Evolutionary conservation across 345 rosid species (phyloP), one percentile per base, ranked within the genome.

Genomic region (Pistacia vera): DNA sequence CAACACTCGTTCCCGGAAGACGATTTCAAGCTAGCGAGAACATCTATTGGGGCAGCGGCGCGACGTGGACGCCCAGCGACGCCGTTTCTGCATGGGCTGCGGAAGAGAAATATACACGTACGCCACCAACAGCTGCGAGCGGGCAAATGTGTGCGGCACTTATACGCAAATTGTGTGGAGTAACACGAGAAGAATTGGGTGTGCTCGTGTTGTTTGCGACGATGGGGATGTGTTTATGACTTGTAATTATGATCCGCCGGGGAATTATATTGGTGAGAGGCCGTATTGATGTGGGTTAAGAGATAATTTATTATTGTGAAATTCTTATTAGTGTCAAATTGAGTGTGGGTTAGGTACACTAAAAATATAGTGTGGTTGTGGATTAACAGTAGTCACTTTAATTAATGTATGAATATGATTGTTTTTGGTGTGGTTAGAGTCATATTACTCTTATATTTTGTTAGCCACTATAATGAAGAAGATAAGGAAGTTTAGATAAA

Each of bases 111-210:
- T 90, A 84, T 57, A 93, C 49, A 55, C 80, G 51, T 93, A 95
- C 55, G 76, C 59, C 2, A 73, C 82, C 11, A 93, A 93, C 78
- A 11, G 82, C 25, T 95, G 98, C 70, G 77, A 75, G 73, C 66
- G 93, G 96, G 0, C 80, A 93, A 38, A 82, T 87, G 86, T 95
- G 99, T 75, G 93, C n/a, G 98, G 16, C 98, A 93, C n/a, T 76
- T 95, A 89, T 82, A 95, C 98, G 2, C 99, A 95, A 65, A 84
- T 93, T 36, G 91, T 93, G 71, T 95, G 99, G 98, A 85, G 81
- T 76, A 83, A 49, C 8, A 93, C 93, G 3, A 85, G 85, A 71
- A 84, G 81, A 67, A 71, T 95, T 59, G 98, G 98, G 5, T 91
- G 97, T 57, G 97, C 94, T 71, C 90, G 93, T 20, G 90, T 83